Base-by-base conservation (phyloP, 2,329 filamentous ascomycete species). In the Mycosphaerella sp. region DNA sequence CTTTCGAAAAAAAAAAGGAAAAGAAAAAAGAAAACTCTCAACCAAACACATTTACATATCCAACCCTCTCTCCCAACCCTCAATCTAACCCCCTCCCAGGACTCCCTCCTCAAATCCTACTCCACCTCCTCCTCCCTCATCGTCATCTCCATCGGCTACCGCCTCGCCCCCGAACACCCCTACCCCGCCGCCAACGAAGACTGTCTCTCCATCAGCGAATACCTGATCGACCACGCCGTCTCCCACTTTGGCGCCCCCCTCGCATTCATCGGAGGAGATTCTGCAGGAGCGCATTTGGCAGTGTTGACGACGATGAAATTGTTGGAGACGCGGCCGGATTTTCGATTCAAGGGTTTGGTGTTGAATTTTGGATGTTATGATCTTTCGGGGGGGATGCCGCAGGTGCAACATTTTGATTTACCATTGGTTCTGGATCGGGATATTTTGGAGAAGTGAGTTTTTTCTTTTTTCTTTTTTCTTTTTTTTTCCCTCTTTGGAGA, bases 101-200 rank as follows among this genome's bases (percentile, higher is more conserved):
- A 80, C 61, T 55, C 66, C 1, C 70, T 74, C 34, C 69, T 83
- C 9, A 72, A 77, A 50, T 70, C 70, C 58, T 75, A 78, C 65
- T 78, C 79, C 45, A 73, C 81, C 58, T 66, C 69, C 29, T 74
- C 70, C 45, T 69, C 76, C 38, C 54, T 81, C 2, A 75, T 75
- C 0, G 75, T 78, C 12, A 66, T 84, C 10, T 80, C 76, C 0
- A 74, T 83, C 6, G 81, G 80, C 1, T 84, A 84, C 64, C 73
- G 81, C 29, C 74, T 81, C 14, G 80, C 80, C 0, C 82, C 82
- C 0, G 80, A 84, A 63, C 55, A 82, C 59, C 78, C 80, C 0
- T 83, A 75, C 63, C 81, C 82, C 0, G 73, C 72, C 0, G 76
- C 73, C 0, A 73, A 75, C 3, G 72, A 83, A 49, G 81, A 84